Evolutionary conservation across 139 green algal genomes (phyloP).

Genomic region (Micractinium sp.): DNA sequence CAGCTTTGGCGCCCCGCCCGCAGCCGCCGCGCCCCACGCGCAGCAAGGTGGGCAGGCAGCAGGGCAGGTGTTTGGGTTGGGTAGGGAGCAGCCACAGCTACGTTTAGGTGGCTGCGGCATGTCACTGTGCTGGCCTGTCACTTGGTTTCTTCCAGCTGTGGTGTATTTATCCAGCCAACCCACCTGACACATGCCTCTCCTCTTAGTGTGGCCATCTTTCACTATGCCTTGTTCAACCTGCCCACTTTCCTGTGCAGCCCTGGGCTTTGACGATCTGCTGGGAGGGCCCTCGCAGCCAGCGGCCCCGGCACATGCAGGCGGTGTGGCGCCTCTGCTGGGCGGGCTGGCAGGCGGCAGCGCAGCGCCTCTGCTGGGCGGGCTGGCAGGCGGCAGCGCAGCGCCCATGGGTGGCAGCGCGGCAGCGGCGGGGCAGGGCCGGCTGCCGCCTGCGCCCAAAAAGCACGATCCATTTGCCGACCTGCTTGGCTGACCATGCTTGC

Average conservation of each 20-base stretch:
- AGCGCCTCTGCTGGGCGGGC: background rate
- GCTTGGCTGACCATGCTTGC: slow-evolving; percentile 25
- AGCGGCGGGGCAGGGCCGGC: background rate
- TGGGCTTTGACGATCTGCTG: slow-evolving; percentile 26
- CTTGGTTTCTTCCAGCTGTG: no score
- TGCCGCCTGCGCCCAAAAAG: background rate
- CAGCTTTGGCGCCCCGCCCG: no score
- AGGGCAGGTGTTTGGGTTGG: no score
- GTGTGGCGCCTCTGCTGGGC: background rate
- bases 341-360: background rate
- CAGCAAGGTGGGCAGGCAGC: slow-evolving; percentile 3
- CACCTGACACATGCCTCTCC: background rate
- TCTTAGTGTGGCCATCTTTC: background rate
- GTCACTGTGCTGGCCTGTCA: background rate
- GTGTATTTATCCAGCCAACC: no score
- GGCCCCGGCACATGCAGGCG: background rate
- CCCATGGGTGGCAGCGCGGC: background rate
- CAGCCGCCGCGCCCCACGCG: background rate
- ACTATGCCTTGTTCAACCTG: background rate
- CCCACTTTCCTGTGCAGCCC: background rate
- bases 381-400: background rate
- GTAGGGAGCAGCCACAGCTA: no score
- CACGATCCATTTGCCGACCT: slow-evolving; percentile 46
- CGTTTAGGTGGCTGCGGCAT: background rate
- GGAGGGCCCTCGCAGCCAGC: background rate